Conservation (phyloP, 2,329 filamentous ascomycete species). For the Aspergillus sp. region DNA sequence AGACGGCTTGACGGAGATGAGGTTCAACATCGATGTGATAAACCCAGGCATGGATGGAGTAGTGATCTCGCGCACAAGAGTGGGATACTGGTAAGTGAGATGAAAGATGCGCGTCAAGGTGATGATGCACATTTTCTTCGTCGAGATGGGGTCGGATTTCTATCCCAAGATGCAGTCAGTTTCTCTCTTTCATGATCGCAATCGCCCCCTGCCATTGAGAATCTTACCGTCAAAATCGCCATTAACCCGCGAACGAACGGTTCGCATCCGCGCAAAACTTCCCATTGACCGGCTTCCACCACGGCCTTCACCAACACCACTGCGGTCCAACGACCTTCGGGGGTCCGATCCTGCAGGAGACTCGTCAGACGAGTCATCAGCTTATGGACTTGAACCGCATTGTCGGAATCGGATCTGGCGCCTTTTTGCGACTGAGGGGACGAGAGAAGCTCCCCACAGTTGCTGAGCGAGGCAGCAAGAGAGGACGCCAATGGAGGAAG, state of each 20-base stretch:
- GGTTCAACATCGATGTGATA: slow-evolving; percentile 68
- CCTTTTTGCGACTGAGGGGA: slow-evolving; percentile 57
- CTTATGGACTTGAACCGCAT: slow-evolving; percentile 72
- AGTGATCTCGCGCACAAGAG: slow-evolving; percentile 80
- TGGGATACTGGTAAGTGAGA: slow-evolving; percentile 77
- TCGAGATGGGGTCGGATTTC: slow-evolving; percentile 74
- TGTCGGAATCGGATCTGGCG: slow-evolving; percentile 63
- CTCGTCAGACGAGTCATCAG: slow-evolving; percentile 75
- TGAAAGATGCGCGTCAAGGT: slow-evolving; percentile 80
- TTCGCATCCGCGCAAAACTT: slow-evolving; percentile 69
- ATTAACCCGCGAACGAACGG: slow-evolving; percentile 78
- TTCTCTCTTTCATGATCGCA: background rate
- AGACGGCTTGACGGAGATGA: slow-evolving; percentile 52
- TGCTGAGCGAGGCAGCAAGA: slow-evolving; percentile 58
- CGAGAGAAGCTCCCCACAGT: slow-evolving; percentile 62
- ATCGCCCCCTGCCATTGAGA: background rate
- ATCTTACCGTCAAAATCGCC: slow-evolving; percentile 65
- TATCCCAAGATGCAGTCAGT: slow-evolving; percentile 31
- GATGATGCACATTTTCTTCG: slow-evolving; percentile 74
- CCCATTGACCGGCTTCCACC: slow-evolving; percentile 81
- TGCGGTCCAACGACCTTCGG: slow-evolving; percentile 74
- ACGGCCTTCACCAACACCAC: slow-evolving; percentile 76
- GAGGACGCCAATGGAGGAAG: slow-evolving; percentile 71
- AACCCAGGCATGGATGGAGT: slow-evolving; percentile 77
- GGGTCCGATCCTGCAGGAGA: slow-evolving; percentile 72